phyloP scores from a whole-genome alignment of 257 asterid species.

The Jasminum sambac region DNA sequence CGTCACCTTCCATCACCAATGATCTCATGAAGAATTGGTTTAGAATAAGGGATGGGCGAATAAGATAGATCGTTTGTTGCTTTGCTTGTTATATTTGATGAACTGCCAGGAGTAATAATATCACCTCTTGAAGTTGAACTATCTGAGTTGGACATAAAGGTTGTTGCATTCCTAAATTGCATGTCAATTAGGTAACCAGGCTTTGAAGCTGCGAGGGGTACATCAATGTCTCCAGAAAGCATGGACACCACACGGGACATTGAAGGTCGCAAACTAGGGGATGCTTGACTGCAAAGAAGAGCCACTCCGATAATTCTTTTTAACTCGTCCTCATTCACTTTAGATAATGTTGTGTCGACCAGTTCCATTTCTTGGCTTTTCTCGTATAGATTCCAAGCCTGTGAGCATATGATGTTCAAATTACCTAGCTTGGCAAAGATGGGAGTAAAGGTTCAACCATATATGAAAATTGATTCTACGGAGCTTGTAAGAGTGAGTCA shows the following conservation, averaged over 20 bases:
- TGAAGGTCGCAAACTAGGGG: conserved; percentile 52
- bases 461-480: too few species aligned
- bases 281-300: conserved; percentile 66
- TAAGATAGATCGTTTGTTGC: conserved; percentile 3
- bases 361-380: conserved; percentile 37
- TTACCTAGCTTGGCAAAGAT: neutral
- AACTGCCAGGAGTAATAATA: neutral
- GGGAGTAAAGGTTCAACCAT: neutral
- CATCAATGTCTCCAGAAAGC: conserved; percentile 68
- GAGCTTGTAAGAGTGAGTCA: too few species aligned
- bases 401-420: conserved; percentile 12
- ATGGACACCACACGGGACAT: conserved; percentile 72
- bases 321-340: conserved; percentile 40
- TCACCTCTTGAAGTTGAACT: conserved; percentile 14
- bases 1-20: conserved; percentile 29
- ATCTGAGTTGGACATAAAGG: conserved; percentile 23
- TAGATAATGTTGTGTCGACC: conserved; percentile 41
- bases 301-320: conserved; percentile 48
- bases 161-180: conserved; percentile 47
- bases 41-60: conserved; percentile 25
- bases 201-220: conserved; percentile 40
- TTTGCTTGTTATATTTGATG: conserved; percentile 23
- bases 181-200: conserved; percentile 66
- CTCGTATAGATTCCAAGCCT: conserved; percentile 58
- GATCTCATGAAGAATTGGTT: conserved; percentile 31